These are phyloP conservation scores for Westerdykella sp. DNA, from an alignment of 2,329 filamentous ascomycete genomes.

Conservation along the genomic window DNA sequence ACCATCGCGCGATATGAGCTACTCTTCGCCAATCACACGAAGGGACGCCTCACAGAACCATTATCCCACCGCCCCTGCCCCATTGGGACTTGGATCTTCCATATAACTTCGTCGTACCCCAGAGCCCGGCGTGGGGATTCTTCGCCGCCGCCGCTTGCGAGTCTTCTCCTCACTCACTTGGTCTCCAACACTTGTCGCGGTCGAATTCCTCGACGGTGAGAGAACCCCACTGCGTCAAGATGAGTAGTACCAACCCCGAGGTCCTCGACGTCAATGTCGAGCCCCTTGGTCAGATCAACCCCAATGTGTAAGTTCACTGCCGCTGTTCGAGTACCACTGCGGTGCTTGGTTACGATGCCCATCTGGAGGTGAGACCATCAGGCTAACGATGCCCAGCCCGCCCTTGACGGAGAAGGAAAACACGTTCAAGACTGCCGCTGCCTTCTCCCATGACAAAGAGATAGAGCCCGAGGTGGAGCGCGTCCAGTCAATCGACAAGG, in stretches of 20 bases:
- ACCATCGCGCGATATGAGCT: too few relatives aligned
- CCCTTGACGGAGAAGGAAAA: conserved; percentile 34
- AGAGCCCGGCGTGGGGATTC: too few relatives aligned
- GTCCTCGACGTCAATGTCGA: conserved; percentile 28
- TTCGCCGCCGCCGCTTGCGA: conserved; percentile 1
- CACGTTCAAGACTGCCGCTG: conserved; percentile 24
- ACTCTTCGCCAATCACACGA: too few relatives aligned
- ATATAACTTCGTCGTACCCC: not conserved
- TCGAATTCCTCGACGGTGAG: conserved; percentile 1
- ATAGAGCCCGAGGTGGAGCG: conserved; percentile 4
- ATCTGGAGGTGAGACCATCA: not conserved
- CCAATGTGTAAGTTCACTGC: conserved; percentile 15
- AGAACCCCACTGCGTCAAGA: conserved; percentile 7
- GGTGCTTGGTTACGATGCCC: not conserved
- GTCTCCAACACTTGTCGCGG: conserved; percentile 4
- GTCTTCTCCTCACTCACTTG: conserved; percentile 6
- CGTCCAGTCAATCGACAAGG: conserved; percentile 18
- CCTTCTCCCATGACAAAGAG: conserved; percentile 22
- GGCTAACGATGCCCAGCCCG: conserved; percentile 10
- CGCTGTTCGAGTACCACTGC: not conserved
- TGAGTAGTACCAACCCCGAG: conserved; percentile 21
- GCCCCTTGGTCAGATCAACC: conserved; percentile 27
- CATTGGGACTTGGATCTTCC: conserved; percentile 5
- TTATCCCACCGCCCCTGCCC: conserved; percentile 1
- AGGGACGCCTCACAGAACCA: too few relatives aligned